phyloP scores from a whole-genome alignment of 495 filamentous ascomycete genomes.

The Filosporella fistucella region DNA sequence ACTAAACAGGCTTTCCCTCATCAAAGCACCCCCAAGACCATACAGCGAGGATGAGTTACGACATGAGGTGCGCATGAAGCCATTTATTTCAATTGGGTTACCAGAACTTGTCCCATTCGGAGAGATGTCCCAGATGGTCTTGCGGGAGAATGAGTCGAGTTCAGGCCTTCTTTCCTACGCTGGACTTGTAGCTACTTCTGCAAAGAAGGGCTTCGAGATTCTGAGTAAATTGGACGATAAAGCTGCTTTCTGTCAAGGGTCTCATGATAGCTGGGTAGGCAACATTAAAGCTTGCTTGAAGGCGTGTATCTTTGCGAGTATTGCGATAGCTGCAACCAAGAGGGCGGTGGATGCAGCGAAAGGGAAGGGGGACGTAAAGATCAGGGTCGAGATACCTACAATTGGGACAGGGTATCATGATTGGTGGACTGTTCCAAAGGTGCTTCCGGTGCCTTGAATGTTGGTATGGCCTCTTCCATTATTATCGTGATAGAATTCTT shows the following conservation, averaged over 20 bases:
- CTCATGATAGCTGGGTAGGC: conserved; percentile 54
- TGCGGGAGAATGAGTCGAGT: conserved; percentile 32
- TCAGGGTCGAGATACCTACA: conserved; percentile 52
- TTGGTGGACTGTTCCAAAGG: conserved; percentile 75
- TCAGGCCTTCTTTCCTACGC: conserved; percentile 54
- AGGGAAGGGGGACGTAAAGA: conserved; percentile 20
- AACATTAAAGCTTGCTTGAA: conserved; percentile 55
- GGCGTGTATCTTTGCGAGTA: conserved; percentile 62
- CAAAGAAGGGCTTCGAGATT: conserved; percentile 61
- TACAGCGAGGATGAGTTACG: conserved; percentile 68
- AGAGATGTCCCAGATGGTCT: conserved; percentile 43
- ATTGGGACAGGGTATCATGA: conserved; percentile 58
- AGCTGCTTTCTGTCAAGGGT: conserved; percentile 41
- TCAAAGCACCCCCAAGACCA: conserved; percentile 56
- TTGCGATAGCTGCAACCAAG: conserved; percentile 55
- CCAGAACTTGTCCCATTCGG: conserved; percentile 67
- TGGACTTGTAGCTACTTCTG: conserved; percentile 50
- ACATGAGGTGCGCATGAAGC: conserved; percentile 89
- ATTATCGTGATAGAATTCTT: too few species aligned
- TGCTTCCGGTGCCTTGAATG: conserved; percentile 28
- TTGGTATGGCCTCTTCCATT: too few species aligned
- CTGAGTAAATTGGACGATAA: conserved; percentile 42
- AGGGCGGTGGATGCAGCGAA: conserved; percentile 29
- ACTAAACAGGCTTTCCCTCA: conserved; percentile 53
- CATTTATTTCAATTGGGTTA: conserved; percentile 65